These are phyloP conservation scores for Amniculicola lignicola DNA, from an alignment of 495 filamentous ascomycete species.

Conservation along the genomic window DNA sequence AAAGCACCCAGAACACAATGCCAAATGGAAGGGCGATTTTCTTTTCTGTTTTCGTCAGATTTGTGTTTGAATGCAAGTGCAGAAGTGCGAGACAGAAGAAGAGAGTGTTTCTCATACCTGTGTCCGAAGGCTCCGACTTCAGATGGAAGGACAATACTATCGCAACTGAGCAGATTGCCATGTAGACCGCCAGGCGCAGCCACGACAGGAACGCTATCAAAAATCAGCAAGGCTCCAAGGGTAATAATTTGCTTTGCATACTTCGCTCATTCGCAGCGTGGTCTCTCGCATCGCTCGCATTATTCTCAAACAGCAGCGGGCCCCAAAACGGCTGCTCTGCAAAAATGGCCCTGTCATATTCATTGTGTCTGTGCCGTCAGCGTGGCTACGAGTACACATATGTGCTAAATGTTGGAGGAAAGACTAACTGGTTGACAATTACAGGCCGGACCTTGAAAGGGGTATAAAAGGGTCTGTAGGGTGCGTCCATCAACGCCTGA, in stretches of 20 bases:
- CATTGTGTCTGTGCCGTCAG: conserved; percentile 36
- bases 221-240: conserved; percentile 8
- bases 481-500: conserved; percentile 31
- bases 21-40: conserved; percentile 80
- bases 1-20: conserved; percentile 80
- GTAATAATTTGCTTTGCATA: conserved; percentile 44
- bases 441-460: conserved; percentile 33
- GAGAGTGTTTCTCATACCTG: conserved; percentile 35
- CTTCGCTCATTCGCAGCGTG: conserved; percentile 77
- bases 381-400: neutral
- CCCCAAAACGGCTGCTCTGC: conserved; percentile 68
- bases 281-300: conserved; percentile 79
- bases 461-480: conserved; percentile 41
- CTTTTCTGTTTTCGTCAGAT: conserved; percentile 49
- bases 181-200: conserved; percentile 85
- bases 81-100: neutral
- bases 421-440: conserved; percentile 41
- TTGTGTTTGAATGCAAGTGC: neutral
- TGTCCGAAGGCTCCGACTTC: conserved; percentile 60
- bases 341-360: conserved; percentile 51
- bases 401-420: neutral
- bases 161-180: conserved; percentile 82
- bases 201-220: conserved; percentile 79
- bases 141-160: conserved; percentile 94
- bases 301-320: conserved; percentile 84